Base-by-base conservation (phyloP, 139 green algal species). In the Volvox reticuliferus region DNA sequence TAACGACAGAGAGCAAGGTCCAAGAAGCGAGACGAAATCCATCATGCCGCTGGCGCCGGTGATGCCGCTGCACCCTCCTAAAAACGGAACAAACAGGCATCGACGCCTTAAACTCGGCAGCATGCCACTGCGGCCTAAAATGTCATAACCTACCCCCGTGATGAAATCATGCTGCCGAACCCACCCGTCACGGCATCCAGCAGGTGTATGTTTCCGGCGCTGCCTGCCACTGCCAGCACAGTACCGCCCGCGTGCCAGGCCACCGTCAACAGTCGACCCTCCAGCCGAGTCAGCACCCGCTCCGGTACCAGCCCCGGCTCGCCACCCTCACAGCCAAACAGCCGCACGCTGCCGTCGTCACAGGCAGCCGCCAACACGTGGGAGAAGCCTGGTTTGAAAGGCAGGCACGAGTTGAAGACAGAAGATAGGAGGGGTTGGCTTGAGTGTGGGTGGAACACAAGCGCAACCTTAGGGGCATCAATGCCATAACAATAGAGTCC, bases 271-370 rank as follows among this genome's bases (percentile, higher is more conserved):
- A 96, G 91, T 50, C 95, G 93, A 0, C 93, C 93, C 84, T 88
- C 62, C 33, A 91, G 76, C 61, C 91, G 76, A 1, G 94, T 93
- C 77, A 99, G 92, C 18, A 93, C 89, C 44, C 93, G 92, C 61
- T 87, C 82, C 87, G 96, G 95, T 82, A 93, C 90, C 55, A 96
- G 83, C 0, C 97, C 97, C 17, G 92, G 93, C 24, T 92, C 91
- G 30, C 93, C 93, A 0, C 77, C 90, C 73, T 97, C 92, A 12
- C 96, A 93, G 1, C 63, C 78, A 79, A 99, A 98, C 33, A 99
- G 84, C 12, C 97, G 94, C 61, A 98, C 90, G 86, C 92, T 95
- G 84, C 98, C 98, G 84, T 99, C 98, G 88, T 99, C 98, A 89
- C 97, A 99, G 28, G 97, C 98, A 17, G 97, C 96, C 26, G 97